These are phyloP conservation scores for Rhodotorula taiwanensis DNA, from an alignment of 768 basidiomycete species.

Conservation along the genomic window DNA sequence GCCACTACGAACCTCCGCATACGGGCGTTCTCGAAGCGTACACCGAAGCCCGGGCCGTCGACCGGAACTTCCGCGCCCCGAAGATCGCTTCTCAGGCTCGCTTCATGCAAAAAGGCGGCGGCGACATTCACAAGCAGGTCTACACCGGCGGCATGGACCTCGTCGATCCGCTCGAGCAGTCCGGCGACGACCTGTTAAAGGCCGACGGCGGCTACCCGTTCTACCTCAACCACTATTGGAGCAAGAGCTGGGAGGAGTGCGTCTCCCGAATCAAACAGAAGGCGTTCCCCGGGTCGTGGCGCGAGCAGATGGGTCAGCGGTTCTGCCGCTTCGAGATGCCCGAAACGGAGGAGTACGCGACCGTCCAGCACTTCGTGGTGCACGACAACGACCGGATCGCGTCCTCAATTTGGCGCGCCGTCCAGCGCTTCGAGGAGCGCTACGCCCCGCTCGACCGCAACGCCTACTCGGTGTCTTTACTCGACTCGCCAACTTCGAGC, in stretches of 20 bases:
- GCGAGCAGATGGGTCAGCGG: not conserved
- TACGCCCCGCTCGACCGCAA: not conserved
- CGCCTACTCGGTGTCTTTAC: not conserved
- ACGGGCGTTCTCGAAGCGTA: not conserved
- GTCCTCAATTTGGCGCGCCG: not conserved
- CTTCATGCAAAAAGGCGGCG: not conserved
- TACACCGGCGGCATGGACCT: not conserved
- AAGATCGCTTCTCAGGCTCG: not conserved
- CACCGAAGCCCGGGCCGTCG: not conserved
- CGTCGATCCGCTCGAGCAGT: not conserved
- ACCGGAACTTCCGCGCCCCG: slow-evolving; percentile 5
- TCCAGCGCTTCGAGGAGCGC: not conserved
- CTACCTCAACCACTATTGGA: slow-evolving; percentile 6
- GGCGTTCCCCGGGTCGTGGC: slow-evolving; percentile 12
- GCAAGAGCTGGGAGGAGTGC: slow-evolving; percentile 1
- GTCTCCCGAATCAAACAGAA: slow-evolving; percentile 2
- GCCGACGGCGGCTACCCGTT: not conserved
- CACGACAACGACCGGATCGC: not conserved
- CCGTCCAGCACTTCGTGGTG: not conserved
- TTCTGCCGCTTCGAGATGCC: slow-evolving; percentile 2
- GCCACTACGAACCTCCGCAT: not conserved
- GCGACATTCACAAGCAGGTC: not conserved
- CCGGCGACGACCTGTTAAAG: not conserved
- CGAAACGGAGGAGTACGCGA: not conserved
- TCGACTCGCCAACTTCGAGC: not conserved